Evolutionary conservation across 371 early-diverging fungal genomes (phyloP), one percentile per base, ranked within the genome.

Genomic region (Circinella umbellata): DNA sequence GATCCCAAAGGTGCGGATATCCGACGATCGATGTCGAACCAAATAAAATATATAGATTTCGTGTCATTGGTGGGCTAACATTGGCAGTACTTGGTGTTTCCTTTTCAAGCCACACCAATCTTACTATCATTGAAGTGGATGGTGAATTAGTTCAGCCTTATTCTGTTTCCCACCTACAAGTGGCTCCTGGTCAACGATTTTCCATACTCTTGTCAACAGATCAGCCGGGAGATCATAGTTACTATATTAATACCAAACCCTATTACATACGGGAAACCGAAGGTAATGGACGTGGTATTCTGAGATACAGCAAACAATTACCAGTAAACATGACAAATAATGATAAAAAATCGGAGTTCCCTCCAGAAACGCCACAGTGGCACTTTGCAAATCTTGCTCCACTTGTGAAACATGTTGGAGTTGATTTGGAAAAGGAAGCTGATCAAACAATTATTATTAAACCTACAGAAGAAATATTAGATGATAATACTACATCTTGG

Each of bases 81-180:
- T 73, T 80, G 38, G 73, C 76, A n/a, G 77, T 77, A 9, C 49
- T 75, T 3, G 72, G 73, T 17, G 76, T 83, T 57, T 71, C 59
- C 0, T 80, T 83, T 55, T 75, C 74, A 6, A 39, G 69, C 6
- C 83, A 83, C 42, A 42, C 42, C 11, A 75, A 67, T 3, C 20
- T 83, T 63, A 80, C 81, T 1, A 75, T 83, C 11, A 80, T 83
- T 35, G 83, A 83, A 57, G 75, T 79, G 18, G 83, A 83, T 54
- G 83, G 83, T 10, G 76, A 74, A 14, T 20, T 73, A 7, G 64
- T 76, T 2, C 66, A 83, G 53, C 83, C 83, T 3, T 76, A 74
- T 39, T 66, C 70, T 2, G 72, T 73, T 0, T 47, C 54, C 36
- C 59, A 69, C 5, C 49, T 83, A 1, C 81, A 83, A 48, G 73